Evolutionary conservation across 1,284 basidiomycete genomes (phyloP).

Genomic region (Schizophyllum amplum): DNA sequence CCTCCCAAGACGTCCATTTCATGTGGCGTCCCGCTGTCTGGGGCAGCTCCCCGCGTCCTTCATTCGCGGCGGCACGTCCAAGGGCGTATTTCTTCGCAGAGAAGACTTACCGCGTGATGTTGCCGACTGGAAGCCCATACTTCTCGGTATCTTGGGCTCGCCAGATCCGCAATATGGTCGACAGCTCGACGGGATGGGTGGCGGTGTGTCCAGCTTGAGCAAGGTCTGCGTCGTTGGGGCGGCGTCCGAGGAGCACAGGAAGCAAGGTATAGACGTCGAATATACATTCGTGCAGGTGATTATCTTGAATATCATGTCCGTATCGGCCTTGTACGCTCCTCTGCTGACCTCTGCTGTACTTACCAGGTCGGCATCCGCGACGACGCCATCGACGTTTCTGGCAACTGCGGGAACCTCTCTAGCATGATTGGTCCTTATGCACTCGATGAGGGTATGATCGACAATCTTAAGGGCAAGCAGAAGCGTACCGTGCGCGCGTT

Average conservation of each 20-base stretch:
- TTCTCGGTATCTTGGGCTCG: slow-evolving; percentile 77
- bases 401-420: slow-evolving; percentile 65
- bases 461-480: slow-evolving; percentile 11
- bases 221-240: slow-evolving; percentile 69
- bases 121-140: slow-evolving; percentile 49
- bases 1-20: too few relatives aligned
- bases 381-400: slow-evolving; percentile 48
- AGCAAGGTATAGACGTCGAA: slow-evolving; percentile 43
- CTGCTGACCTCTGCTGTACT: background rate
- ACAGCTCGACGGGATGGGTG: slow-evolving; percentile 81
- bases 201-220: slow-evolving; percentile 71
- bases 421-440: slow-evolving; percentile 64
- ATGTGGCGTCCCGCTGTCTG: background rate
- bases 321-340: background rate
- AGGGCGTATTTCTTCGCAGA: slow-evolving; percentile 62
- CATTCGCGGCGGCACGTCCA: slow-evolving; percentile 72
- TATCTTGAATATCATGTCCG: background rate
- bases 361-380: slow-evolving; percentile 44
- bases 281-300: slow-evolving; percentile 52
- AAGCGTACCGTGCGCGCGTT: slow-evolving; percentile 40
- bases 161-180: slow-evolving; percentile 67
- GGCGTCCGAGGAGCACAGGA: slow-evolving; percentile 30
- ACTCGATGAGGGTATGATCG: slow-evolving; percentile 33
- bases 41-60: slow-evolving; percentile 48
- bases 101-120: slow-evolving; percentile 41